phyloP scores from a whole-genome alignment of 2,329 filamentous ascomycete species.

The Parafenestella ontariensis region DNA sequence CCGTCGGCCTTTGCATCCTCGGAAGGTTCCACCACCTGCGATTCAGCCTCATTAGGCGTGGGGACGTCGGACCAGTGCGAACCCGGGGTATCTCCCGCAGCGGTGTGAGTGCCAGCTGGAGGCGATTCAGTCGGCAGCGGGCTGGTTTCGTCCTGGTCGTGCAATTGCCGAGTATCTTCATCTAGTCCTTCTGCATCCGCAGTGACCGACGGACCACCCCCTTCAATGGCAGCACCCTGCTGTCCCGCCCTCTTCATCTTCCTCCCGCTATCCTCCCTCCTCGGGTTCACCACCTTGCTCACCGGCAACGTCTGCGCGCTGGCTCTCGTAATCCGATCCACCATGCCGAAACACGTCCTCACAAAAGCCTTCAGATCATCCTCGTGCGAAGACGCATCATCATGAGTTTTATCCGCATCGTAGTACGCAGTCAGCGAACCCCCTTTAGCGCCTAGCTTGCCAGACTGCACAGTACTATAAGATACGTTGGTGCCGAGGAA shows the following conservation, averaged over 20 bases:
- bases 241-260: not conserved
- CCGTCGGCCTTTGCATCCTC: not conserved
- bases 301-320: slow-evolving; percentile 21
- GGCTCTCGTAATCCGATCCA: slow-evolving; percentile 27
- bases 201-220: not conserved
- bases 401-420: not conserved
- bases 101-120: not conserved
- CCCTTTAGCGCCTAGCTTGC: slow-evolving; percentile 36
- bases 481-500: slow-evolving; percentile 16
- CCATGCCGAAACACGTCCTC: slow-evolving; percentile 24
- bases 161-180: not conserved
- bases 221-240: not conserved
- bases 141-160: not conserved
- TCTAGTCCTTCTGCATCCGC: not conserved
- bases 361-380: slow-evolving; percentile 24
- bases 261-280: slow-evolving; percentile 21
- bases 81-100: not conserved
- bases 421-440: slow-evolving; percentile 28
- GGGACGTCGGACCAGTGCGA: not conserved
- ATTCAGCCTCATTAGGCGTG: not conserved
- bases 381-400: slow-evolving; percentile 9
- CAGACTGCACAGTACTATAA: slow-evolving; percentile 34
- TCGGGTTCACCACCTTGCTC: slow-evolving; percentile 15
- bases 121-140: not conserved
- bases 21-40: not conserved